Percentiles rank a stretch among this genome's conserved stretches.
Evolutionary conservation across 768 basidiomycete species (phyloP).

Genomic region (Phlegmacium glaucopus): DNA sequence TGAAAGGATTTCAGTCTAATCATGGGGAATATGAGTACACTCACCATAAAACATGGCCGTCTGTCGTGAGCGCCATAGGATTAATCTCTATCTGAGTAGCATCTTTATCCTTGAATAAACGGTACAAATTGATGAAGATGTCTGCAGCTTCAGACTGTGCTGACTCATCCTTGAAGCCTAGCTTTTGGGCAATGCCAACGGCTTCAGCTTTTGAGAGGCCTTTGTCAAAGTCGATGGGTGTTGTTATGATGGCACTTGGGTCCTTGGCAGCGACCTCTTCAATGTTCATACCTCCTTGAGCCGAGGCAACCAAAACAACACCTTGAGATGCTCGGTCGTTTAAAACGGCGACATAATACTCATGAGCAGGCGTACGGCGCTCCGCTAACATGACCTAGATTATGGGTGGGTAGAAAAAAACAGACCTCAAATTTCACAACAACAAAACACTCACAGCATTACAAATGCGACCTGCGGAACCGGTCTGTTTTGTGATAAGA

Average conservation of each 20-base stretch:
- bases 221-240: conserved; percentile 80
- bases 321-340: conserved; percentile 90
- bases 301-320: conserved; percentile 90
- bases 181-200: conserved; percentile 76
- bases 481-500: conserved; percentile 98
- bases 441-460: conserved; percentile 70
- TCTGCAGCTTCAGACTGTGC: conserved; percentile 85
- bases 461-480: conserved; percentile 86
- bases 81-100: conserved; percentile 99
- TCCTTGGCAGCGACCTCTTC: conserved; percentile 98
- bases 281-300: conserved; percentile 99
- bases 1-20: conserved; percentile 1
- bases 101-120: conserved; percentile 98
- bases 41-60: conserved; percentile 92
- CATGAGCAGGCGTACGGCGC: conserved; percentile 87
- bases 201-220: conserved; percentile 76
- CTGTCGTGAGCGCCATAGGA: conserved; percentile 88
- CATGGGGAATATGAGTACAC: conserved; percentile 20
- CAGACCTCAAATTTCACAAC: background rate
- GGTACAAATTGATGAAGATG: conserved; percentile 92
- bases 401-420: background rate
- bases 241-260: conserved; percentile 92
- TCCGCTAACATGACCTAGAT: conserved; percentile 95
- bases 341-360: conserved; percentile 96
- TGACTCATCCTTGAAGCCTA: conserved; percentile 77